phyloP scores from a whole-genome alignment of 208 protist species.

The Angomonas deanei region DNA sequence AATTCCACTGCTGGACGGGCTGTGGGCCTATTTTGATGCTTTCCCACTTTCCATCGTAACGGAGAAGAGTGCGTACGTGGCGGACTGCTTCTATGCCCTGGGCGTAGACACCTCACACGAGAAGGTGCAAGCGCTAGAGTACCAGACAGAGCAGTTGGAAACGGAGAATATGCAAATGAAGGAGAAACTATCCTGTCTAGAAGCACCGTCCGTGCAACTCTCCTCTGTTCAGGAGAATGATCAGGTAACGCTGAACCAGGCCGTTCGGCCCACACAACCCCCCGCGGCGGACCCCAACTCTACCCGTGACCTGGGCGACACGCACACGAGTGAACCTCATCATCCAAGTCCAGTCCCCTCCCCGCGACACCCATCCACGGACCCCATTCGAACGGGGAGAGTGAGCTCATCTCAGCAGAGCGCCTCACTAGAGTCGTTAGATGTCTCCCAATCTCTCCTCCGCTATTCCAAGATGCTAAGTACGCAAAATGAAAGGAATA shows the following conservation, averaged over 20 bases:
- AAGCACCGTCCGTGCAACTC: no score
- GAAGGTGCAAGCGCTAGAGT: background rate
- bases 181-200: background rate
- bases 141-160: background rate
- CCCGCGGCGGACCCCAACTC: no score
- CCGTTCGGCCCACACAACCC: no score
- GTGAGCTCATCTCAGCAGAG: no score
- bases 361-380: background rate
- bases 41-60: background rate
- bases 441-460: constrained; percentile 41
- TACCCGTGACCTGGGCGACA: background rate
- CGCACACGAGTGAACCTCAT: background rate
- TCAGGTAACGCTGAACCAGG: no score
- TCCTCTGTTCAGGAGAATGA: no score
- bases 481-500: constrained; percentile 32
- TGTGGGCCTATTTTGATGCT: no score
- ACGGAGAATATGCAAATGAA: constrained; percentile 4
- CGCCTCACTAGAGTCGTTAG: constrained; percentile 29
- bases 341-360: no score
- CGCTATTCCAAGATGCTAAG: constrained; percentile 47
- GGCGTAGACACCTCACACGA: background rate
- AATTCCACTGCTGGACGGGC: no score
- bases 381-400: constrained; percentile 12
- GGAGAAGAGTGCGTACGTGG: background rate
- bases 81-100: background rate